Evolutionary conservation across 441 rosid species (phyloP), one percentile per base, ranked within the genome.

Genomic region (Gossypium trilobum): DNA sequence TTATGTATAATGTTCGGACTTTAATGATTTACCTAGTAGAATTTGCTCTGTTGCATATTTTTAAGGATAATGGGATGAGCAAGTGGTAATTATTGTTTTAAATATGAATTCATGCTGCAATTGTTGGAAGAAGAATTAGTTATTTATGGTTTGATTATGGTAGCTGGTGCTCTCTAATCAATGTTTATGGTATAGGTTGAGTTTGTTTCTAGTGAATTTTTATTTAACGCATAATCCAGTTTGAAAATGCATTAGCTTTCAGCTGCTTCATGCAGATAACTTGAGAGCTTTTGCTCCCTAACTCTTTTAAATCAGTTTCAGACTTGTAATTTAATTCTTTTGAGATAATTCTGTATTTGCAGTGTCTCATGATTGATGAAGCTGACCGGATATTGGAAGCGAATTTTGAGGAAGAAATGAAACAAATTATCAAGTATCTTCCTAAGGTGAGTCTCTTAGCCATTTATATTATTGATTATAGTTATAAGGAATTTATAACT

Each of bases 351-450:
- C 76, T 33, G 31, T 29, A 72, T 72, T 72, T 85, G 84, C 82
- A 92, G 99, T 91, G 93, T 82, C 93, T 95, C 54, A 74, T 91
- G 17, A 90, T 92, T 72, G 99, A 95, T 70, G 98, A 92, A 86
- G 98, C 99, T 29, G 99, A 95, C 76, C 88, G 98, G 76, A 91
- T 95, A 77, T 81, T 92, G 85, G 99, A 92, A 81, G 96, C 91
- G 16, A 92, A 92, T 78, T 95, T 95, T 75, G 99, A 95, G 87
- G 99, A 92, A 68, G 96, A 92, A 80, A 92, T 95, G 99, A 88
- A 85, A 77, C 97, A 92, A 84, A 95, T 95, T 76, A 80, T 92
- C 62, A 91, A 85, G 81, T 78, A 87, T 77, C 78, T 95, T 33
- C 98, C 98, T 1, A 95, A 92, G 97, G 98, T 90, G 84, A 74